Conservation (phyloP, 176 grass and related monocot species). For the Aegilops longissima region DNA sequence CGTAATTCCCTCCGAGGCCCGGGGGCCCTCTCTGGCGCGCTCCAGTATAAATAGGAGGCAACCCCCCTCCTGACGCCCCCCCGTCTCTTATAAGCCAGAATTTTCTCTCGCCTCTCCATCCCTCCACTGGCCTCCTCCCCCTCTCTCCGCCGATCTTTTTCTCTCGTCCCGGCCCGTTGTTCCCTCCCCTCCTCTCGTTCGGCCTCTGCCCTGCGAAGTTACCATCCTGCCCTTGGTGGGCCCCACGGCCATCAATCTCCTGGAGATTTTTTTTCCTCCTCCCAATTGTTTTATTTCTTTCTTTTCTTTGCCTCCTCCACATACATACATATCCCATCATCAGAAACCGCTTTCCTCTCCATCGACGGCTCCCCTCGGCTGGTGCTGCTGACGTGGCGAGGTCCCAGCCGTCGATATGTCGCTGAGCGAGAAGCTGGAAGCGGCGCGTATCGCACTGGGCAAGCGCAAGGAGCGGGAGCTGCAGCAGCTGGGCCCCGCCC, state of each 20-base stretch:
- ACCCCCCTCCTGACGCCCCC: background rate
- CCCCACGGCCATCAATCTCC: background rate
- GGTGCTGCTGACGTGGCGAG: conserved; percentile 35
- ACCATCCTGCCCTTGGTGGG: conserved; percentile 17
- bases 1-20: fast-evolving
- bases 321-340: background rate
- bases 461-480: conserved; percentile 68
- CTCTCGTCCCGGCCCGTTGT: background rate
- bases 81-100: background rate
- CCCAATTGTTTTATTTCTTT: background rate
- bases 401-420: conserved; percentile 51
- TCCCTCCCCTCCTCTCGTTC: background rate
- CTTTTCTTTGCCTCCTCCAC: background rate
- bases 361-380: background rate
- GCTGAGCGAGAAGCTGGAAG: conserved; percentile 53
- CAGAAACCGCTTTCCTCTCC: background rate
- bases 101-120: background rate
- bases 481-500: background rate
- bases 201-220: background rate
- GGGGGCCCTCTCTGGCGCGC: fast-evolving
- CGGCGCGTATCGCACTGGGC: conserved; percentile 50
- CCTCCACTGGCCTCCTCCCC: too few relatives aligned
- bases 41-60: conserved; percentile 16
- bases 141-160: background rate
- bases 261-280: background rate